Evolutionary conservation across 805 yeast genomes (phyloP).

Genomic region (Metschnikowia colocasiae): DNA sequence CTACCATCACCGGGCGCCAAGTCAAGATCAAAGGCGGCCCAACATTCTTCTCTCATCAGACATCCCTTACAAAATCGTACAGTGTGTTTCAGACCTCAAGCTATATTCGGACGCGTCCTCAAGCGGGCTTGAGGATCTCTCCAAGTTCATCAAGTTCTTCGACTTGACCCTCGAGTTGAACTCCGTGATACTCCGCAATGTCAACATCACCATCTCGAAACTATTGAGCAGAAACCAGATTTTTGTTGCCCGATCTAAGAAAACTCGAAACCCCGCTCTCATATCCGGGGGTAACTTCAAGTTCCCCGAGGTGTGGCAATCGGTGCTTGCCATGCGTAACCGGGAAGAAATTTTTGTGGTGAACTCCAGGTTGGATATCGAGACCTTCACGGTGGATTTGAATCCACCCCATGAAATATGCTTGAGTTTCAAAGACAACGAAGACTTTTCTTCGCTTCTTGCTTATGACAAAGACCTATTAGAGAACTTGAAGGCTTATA

Average conservation of each 20-base stretch:
- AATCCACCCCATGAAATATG: constrained; percentile 14
- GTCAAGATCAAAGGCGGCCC: constrained; percentile 33
- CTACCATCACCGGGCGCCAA: constrained; percentile 11
- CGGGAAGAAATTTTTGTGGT: constrained; percentile 34
- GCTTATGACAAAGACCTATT: constrained; percentile 26
- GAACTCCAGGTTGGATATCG: constrained; percentile 23
- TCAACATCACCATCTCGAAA: constrained; percentile 28
- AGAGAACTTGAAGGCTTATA: constrained; percentile 27
- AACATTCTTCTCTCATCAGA: constrained; percentile 38
- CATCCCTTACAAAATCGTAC: constrained; percentile 24
- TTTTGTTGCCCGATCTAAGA: constrained; percentile 26
- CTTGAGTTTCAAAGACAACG: constrained; percentile 30
- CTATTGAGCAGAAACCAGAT: constrained; percentile 34
- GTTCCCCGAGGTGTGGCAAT: constrained; percentile 16
- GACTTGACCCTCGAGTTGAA: constrained; percentile 35
- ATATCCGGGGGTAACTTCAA: constrained; percentile 4
- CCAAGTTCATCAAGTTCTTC: constrained; percentile 18
- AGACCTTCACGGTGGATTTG: constrained; percentile 21
- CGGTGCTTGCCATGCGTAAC: constrained; percentile 11
- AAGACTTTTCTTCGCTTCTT: constrained; percentile 26
- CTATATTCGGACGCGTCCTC: constrained; percentile 12
- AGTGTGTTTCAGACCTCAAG: constrained; percentile 18
- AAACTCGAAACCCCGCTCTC: not conserved
- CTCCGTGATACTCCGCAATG: constrained; percentile 30
- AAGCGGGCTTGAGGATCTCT: constrained; percentile 16